Evolutionary conservation across 108 stramenopile species (phyloP).

Genomic region (Skeletonema grethae): DNA sequence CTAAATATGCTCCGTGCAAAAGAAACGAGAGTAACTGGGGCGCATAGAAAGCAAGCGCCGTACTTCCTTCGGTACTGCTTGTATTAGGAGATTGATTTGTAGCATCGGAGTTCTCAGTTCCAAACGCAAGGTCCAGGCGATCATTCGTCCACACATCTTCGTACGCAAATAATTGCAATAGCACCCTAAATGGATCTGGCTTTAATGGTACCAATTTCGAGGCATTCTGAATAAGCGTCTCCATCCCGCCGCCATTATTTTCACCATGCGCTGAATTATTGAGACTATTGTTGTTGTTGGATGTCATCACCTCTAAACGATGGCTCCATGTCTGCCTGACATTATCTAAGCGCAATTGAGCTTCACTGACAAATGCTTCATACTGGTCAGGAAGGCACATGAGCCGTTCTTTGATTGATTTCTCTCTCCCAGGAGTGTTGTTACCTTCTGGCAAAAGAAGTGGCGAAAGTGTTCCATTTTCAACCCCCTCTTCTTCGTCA

Average conservation of each 20-base stretch:
- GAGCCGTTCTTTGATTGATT: constrained; percentile 30
- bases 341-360: constrained; percentile 41
- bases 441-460: constrained; percentile 36
- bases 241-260: constrained; percentile 11
- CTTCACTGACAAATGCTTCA: constrained; percentile 44
- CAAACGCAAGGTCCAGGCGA: constrained; percentile 68
- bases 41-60: constrained; percentile 69
- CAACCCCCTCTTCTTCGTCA: constrained; percentile 18
- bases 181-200: constrained; percentile 73
- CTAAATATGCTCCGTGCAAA: constrained; percentile 82
- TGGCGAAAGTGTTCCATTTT: constrained; percentile 29
- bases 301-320: constrained; percentile 40
- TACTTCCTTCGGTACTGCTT: constrained; percentile 41
- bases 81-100: constrained; percentile 9
- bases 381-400: constrained; percentile 46
- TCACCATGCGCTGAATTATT: constrained; percentile 19
- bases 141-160: constrained; percentile 76
- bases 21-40: constrained; percentile 87
- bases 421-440: constrained; percentile 25
- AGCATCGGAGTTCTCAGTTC: constrained; percentile 28
- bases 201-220: constrained; percentile 31
- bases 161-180: constrained; percentile 85
- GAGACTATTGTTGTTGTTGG: constrained; percentile 16
- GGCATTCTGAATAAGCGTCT: constrained; percentile 23
- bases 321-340: constrained; percentile 45